Percentiles rank a stretch among this genome's conserved stretches.
These are phyloP conservation scores for Ustilago bromivora DNA, from an alignment of 1,284 basidiomycete species.

Conservation along the genomic window DNA sequence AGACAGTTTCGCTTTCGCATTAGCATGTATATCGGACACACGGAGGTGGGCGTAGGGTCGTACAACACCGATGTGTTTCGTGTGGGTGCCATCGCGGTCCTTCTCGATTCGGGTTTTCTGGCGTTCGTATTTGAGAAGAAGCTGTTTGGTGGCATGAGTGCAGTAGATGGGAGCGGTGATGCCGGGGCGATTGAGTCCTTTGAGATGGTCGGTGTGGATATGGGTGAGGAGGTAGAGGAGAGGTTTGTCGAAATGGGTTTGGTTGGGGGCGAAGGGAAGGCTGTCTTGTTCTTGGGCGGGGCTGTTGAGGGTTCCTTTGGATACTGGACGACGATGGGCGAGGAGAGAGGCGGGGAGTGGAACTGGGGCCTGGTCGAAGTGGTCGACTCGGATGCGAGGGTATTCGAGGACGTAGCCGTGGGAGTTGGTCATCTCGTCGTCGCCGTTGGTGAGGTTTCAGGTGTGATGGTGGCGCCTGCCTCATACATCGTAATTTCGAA, in stretches of 20 bases:
- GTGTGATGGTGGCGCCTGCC: neutral
- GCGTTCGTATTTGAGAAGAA: slow-evolving; percentile 58
- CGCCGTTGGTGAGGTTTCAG: too few species aligned
- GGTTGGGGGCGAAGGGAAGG: slow-evolving; percentile 25
- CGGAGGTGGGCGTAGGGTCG: slow-evolving; percentile 53
- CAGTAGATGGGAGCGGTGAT: slow-evolving; percentile 60
- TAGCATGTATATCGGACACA: slow-evolving; percentile 41
- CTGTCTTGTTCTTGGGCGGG: slow-evolving; percentile 9
- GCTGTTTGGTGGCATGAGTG: slow-evolving; percentile 51
- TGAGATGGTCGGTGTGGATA: slow-evolving; percentile 66
- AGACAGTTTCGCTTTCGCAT: slow-evolving; percentile 23
- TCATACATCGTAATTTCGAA: neutral
- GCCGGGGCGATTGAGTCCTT: slow-evolving; percentile 52
- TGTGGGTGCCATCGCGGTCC: slow-evolving; percentile 22
- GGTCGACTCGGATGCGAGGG: slow-evolving; percentile 61
- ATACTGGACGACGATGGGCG: slow-evolving; percentile 27
- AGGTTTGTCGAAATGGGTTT: slow-evolving; percentile 49
- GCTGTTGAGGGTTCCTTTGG: neutral
- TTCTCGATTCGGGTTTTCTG: slow-evolving; percentile 47
- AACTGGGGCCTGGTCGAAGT: slow-evolving; percentile 46
- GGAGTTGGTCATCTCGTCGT: slow-evolving; percentile 45
- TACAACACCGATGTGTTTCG: slow-evolving; percentile 28
- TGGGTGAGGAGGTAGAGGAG: slow-evolving; percentile 63
- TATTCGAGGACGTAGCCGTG: slow-evolving; percentile 62
- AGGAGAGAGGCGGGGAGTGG: slow-evolving; percentile 44